A percentile compares a stretch with the other conserved stretches of the same genome.
Evolutionary conservation across 768 basidiomycete genomes (phyloP).

Genomic region (Naganishia antarctica): DNA sequence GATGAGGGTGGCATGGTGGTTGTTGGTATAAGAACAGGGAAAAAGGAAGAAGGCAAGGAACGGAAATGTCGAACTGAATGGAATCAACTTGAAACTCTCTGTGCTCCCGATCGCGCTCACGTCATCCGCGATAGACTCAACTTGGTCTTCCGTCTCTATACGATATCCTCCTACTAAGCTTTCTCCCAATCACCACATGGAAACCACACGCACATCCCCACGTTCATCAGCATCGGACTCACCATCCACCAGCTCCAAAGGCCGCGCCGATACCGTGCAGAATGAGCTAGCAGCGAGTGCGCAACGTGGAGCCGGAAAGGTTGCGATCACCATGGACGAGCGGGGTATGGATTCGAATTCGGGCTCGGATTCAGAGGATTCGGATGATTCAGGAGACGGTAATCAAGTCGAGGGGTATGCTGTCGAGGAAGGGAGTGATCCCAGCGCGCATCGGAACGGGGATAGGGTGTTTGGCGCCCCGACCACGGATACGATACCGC

Average conservation of each 20-base stretch:
- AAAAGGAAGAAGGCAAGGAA: not conserved
- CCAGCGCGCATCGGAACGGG: not conserved
- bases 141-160: not conserved
- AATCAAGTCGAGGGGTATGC: not conserved
- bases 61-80: not conserved
- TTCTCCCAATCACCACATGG: too few species aligned
- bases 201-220: not conserved
- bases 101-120: not conserved
- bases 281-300: not conserved
- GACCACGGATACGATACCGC: not conserved
- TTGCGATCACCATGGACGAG: not conserved
- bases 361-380: not conserved
- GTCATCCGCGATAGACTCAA: not conserved
- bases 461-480: conserved; percentile 9
- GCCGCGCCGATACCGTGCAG: too few species aligned
- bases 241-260: too few species aligned
- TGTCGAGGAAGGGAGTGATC: not conserved
- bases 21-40: too few species aligned
- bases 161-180: too few species aligned
- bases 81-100: not conserved
- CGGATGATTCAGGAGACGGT: not conserved
- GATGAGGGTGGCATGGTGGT: conserved; percentile 21
- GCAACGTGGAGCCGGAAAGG: not conserved
- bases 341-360: not conserved
- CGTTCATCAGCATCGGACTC: too few species aligned